A percentile compares a stretch with the other conserved stretches of the same genome.
Conservation (phyloP, 768 basidiomycete genomes). For the Gyrodon lividus region DNA sequence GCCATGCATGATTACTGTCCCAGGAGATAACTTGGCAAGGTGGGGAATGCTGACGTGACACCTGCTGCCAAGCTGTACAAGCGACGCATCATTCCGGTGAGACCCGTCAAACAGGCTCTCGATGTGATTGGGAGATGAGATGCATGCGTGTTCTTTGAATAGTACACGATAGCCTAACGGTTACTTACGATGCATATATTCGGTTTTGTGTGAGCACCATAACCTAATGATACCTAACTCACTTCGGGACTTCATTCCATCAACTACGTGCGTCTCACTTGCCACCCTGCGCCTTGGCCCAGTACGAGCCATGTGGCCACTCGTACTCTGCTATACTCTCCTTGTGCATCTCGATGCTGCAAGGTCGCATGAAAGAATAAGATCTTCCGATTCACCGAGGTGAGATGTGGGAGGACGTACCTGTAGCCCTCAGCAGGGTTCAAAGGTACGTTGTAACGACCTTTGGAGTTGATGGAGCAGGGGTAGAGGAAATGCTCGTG, state of each 20-base stretch:
- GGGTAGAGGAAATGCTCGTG: conserved; percentile 93
- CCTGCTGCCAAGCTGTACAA: no score
- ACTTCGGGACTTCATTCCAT: not conserved
- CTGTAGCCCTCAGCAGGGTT: conserved; percentile 75
- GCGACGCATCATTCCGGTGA: no score
- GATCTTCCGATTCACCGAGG: not conserved
- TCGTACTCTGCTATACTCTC: conserved; percentile 79
- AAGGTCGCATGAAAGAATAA: not conserved
- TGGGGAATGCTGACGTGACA: no score
- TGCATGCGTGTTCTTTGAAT: no score
- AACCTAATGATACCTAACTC: not conserved
- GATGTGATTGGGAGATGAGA: no score
- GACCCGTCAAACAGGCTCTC: no score
- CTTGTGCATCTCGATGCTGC: conserved; percentile 88
- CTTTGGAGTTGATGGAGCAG: conserved; percentile 80
- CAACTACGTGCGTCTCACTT: not conserved
- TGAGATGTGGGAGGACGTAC: conserved; percentile 9
- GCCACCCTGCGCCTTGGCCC: conserved; percentile 14
- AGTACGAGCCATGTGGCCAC: conserved; percentile 70
- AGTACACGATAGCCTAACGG: no score
- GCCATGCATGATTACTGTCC: no score
- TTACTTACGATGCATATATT: no score
- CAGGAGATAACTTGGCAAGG: no score
- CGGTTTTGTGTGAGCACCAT: no score
- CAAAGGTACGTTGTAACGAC: conserved; percentile 84